Evolutionary conservation across 1,284 basidiomycete species (phyloP).

Genomic region (Cronartium quercuum): DNA sequence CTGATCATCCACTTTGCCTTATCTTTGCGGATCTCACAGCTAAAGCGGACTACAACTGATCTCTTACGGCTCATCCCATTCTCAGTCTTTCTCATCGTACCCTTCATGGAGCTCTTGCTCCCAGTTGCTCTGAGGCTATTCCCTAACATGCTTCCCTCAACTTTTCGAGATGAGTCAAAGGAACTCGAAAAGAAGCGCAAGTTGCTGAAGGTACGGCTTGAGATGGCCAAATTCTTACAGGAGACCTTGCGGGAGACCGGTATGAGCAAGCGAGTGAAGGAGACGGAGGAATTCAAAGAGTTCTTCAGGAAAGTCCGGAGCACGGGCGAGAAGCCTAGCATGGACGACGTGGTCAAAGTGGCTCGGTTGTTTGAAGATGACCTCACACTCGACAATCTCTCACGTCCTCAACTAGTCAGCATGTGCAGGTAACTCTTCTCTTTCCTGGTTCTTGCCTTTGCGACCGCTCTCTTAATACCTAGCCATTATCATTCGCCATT

Average conservation of each 20-base stretch:
- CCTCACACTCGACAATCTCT: conserved; percentile 93
- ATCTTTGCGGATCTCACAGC: conserved; percentile 52
- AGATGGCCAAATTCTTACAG: conserved; percentile 99
- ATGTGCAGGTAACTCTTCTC: conserved; percentile 63
- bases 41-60: conserved; percentile 88
- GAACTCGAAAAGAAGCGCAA: conserved; percentile 91
- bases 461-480: neutral
- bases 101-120: conserved; percentile 97
- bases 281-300: conserved; percentile 93
- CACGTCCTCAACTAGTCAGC: conserved; percentile 90
- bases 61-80: conserved; percentile 88
- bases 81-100: conserved; percentile 87
- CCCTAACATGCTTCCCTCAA: conserved; percentile 97
- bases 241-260: conserved; percentile 93
- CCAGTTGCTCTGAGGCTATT: conserved; percentile 95
- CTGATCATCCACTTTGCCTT: neutral
- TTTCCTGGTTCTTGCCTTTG: neutral
- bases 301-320: conserved; percentile 97
- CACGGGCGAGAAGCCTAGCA: conserved; percentile 86
- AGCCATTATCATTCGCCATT: neutral
- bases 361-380: conserved; percentile 97
- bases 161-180: conserved; percentile 89
- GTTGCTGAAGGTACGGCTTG: conserved; percentile 83
- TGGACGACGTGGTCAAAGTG: conserved; percentile 82
- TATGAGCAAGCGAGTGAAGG: conserved; percentile 74